Evolutionary conservation across 106 monocot genomes (phyloP), one percentile per base, ranked within the genome.

Genomic region (Hemerocallis citrina): DNA sequence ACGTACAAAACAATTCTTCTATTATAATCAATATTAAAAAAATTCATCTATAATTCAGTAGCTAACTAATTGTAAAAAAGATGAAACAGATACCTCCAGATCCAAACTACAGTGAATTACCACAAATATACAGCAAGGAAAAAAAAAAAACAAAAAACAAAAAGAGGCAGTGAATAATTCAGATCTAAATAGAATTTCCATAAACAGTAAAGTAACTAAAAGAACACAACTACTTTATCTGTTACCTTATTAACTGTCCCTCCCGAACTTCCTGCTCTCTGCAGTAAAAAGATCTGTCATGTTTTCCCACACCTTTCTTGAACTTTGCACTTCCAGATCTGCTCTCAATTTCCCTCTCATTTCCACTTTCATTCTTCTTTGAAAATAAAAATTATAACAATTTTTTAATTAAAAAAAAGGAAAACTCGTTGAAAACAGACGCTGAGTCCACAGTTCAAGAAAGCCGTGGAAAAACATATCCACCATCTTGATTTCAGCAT

Each of bases 291-390:
- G 49, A 50, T 25, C 23, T 50, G 62, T 34, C 55, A 75, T 80
- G 73, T 74, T 77, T 77, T 82, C 77, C 82, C 82, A 82, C 77
- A 59, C 65, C 69, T 77, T 77, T 82, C 82, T 77, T 82, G 82
- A 82, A 77, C 82, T 79, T 52, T 74, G 69, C 65, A 64, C 69
- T 54, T 19, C 48, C 7, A 4, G 32, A 54, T 52, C 54, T 37
- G 23, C 12, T 50, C 24, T 9, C 49, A 50, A 50, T 7, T 7
- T 23, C 20, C 6, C 11, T n/a, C 14, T 39, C n/a, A 38, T 23
- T 36, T 19, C 49, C 7, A 21, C 24, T 41, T 7, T 38, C 27
- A 29, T 61, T 50, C 27, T 16, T 23, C 21, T 49, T 49, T 22
- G 2, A n/a, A n/a, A n/a, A n/a, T n/a, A n/a, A n/a, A n/a, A n/a